Conservation (phyloP, 1,284 basidiomycete genomes). For the Moniliophthora roreri region DNA sequence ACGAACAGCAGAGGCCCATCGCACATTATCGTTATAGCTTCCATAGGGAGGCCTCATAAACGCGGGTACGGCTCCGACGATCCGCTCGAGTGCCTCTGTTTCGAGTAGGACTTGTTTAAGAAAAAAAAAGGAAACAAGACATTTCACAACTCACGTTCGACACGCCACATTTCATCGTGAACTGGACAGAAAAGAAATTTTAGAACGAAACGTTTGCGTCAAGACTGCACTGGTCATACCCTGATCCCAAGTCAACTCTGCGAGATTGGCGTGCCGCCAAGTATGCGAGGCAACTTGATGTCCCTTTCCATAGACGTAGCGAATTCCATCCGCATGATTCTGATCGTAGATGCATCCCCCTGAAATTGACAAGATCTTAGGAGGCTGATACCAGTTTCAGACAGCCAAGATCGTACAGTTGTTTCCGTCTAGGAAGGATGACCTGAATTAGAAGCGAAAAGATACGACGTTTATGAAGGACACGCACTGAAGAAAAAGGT, state of each 20-base stretch:
- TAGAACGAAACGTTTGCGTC: neutral
- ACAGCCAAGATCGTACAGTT: too few species aligned
- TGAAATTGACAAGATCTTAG: conserved; percentile 12
- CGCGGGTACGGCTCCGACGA: conserved; percentile 44
- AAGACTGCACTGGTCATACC: conserved; percentile 24
- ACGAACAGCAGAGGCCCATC: conserved; percentile 33
- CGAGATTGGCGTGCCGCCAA: conserved; percentile 52
- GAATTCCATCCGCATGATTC: conserved; percentile 29
- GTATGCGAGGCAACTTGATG: conserved; percentile 58
- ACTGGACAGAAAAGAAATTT: conserved; percentile 19
- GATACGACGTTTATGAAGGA: conserved; percentile 5
- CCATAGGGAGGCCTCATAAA: conserved; percentile 53
- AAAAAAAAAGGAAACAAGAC: too few species aligned
- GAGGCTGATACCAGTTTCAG: neutral
- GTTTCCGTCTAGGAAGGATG: too few species aligned
- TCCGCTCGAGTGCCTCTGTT: conserved; percentile 46
- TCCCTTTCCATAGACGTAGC: conserved; percentile 35
- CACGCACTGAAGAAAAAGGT: conserved; percentile 45
- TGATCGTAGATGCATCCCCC: conserved; percentile 53
- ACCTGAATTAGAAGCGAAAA: too few species aligned
- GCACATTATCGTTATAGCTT: conserved; percentile 47
- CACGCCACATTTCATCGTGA: conserved; percentile 37
- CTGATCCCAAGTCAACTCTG: conserved; percentile 37
- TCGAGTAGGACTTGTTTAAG: neutral
- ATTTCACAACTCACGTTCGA: conserved; percentile 37